These are phyloP conservation scores for Polyporus arcularius DNA, from an alignment of 768 basidiomycete genomes.

Conservation along the genomic window DNA sequence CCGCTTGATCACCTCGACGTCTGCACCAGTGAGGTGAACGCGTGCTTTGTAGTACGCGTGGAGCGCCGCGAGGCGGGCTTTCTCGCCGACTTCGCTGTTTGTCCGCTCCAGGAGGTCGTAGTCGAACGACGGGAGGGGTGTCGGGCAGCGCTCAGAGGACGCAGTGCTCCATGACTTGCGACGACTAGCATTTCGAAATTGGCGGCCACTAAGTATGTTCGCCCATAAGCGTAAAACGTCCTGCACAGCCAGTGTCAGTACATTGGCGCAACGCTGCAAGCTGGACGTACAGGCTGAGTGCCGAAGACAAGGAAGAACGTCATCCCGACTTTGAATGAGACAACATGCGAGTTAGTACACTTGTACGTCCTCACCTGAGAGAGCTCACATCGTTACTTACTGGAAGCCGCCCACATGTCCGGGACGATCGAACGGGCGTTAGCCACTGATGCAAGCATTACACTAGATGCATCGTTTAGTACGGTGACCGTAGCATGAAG, in stretches of 20 bases:
- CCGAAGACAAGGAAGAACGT: slow-evolving; percentile 28
- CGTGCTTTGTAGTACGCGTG: slow-evolving; percentile 19
- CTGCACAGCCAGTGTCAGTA: slow-evolving; percentile 7
- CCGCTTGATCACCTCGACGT: slow-evolving; percentile 25
- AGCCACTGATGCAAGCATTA: slow-evolving; percentile 15
- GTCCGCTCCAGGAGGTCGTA: slow-evolving; percentile 9
- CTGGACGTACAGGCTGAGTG: slow-evolving; percentile 22
- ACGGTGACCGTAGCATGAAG: neutral
- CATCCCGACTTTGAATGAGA: slow-evolving; percentile 21
- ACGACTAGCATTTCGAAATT: neutral
- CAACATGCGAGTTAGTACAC: neutral
- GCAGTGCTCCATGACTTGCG: neutral
- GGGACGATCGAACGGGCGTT: slow-evolving; percentile 18
- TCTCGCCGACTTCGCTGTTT: slow-evolving; percentile 18
- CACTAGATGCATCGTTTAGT: slow-evolving; percentile 1
- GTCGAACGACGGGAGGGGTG: slow-evolving; percentile 19
- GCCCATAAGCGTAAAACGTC: slow-evolving; percentile 26
- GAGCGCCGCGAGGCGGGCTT: slow-evolving; percentile 19
- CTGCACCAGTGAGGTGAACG: slow-evolving; percentile 15
- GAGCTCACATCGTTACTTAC: slow-evolving; percentile 3
- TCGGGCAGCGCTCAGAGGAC: neutral
- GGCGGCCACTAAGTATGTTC: slow-evolving; percentile 12
- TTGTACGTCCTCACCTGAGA: neutral
- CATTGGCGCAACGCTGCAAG: neutral
- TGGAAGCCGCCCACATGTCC: slow-evolving; percentile 30